Base-by-base conservation (phyloP, 805 yeast species). In the Kodamaea fukazawae region DNA sequence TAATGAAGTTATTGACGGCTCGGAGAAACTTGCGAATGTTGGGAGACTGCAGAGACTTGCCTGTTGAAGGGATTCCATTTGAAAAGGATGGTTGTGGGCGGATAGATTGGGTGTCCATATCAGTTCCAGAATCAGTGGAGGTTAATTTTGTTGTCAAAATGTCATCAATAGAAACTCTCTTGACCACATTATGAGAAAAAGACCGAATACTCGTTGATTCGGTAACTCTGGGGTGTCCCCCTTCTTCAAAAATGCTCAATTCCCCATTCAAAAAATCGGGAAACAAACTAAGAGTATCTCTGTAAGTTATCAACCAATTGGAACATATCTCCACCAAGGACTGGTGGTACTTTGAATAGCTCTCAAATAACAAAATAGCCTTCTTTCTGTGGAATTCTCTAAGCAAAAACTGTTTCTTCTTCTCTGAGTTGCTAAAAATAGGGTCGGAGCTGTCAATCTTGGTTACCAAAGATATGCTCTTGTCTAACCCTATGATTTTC, bases 1-100 rank as follows among this genome's bases (percentile, higher is more conserved):
- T 58, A 4, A 77, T 67, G 23, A 77, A 52, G 38, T 66, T 61
- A 38, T 60, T 65, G 6, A 61, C 70, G n/a, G 65, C 70, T 25
- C 55, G 67, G 35, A 38, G 46, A 50, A 61, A 67, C 29, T 53
- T 54, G 17, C 57, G 35, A 14, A 64, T 38, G 40, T 49, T 49
- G 25, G 47, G 54, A 1, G 57, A 46, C 38, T 58, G 57, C 20
- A 44, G 43, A 4, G 42, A 13, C 29, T 14, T 36, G 33, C 14
- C 36, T 13, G 7, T 26, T 16, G 26, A 41, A 22, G 11, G 14
- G 23, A 42, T 10, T 13, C 16, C 25, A 20, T 20, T 20, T 5
- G 23, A 20, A 20, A 20, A 20, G 5, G 23, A 20, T 20, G 23
- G 23, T 20, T 20, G 23, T 8, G 23, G 23, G 12, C 17, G 10